Percentiles rank a stretch among this genome's conserved stretches.
phyloP scores from a whole-genome alignment of 2,329 filamentous ascomycete species.

The Trichoderma brevicompactum region DNA sequence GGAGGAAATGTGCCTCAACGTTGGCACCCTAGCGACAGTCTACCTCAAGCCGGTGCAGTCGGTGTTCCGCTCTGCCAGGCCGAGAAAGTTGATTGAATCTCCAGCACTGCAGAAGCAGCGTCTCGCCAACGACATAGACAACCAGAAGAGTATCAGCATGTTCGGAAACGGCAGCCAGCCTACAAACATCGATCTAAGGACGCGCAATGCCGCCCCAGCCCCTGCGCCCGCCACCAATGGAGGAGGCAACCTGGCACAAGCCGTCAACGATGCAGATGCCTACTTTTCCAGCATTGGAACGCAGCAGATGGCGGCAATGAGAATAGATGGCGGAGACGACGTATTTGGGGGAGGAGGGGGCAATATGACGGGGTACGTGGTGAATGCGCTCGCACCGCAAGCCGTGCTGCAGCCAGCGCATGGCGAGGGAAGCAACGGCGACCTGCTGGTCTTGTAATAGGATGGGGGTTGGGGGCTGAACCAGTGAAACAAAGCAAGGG shows the following conservation, averaged over 20 bases:
- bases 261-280: constrained; percentile 82
- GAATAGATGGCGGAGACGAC: constrained; percentile 65
- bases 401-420: constrained; percentile 72
- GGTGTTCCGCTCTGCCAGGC: constrained; percentile 88
- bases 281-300: constrained; percentile 83
- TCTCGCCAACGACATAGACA: constrained; percentile 58
- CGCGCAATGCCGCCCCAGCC: constrained; percentile 33
- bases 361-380: constrained; percentile 65
- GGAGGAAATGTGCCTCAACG: constrained; percentile 96
- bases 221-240: constrained; percentile 35
- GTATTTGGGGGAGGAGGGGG: constrained; percentile 64
- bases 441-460: constrained; percentile 68
- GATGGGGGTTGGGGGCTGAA: not conserved
- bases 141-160: constrained; percentile 64
- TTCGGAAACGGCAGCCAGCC: constrained; percentile 59
- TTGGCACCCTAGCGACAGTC: constrained; percentile 93
- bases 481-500: not conserved
- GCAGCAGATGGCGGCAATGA: constrained; percentile 74
- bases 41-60: constrained; percentile 98
- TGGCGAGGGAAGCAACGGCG: constrained; percentile 68
- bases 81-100: constrained; percentile 76
- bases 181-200: constrained; percentile 54
- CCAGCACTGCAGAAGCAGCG: constrained; percentile 81
- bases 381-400: constrained; percentile 81
- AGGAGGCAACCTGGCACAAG: constrained; percentile 63